Conservation (phyloP, 768 basidiomycete genomes). For the Pulveroboletus sp. region DNA sequence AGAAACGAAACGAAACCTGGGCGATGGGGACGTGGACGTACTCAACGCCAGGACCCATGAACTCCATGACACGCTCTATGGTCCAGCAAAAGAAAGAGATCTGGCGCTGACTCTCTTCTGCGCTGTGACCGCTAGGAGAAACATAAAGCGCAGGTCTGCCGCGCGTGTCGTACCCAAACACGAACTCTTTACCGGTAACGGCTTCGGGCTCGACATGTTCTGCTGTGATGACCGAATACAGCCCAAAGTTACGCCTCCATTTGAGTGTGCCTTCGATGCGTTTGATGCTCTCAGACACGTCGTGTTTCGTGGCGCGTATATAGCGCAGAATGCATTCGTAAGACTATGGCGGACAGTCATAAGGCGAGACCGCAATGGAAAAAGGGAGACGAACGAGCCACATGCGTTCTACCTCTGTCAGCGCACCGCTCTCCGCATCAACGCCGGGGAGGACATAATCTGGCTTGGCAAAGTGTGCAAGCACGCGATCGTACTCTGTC, state of each 20-base stretch:
- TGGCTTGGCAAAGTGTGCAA: slow-evolving; percentile 49
- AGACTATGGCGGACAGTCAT: slow-evolving; percentile 29
- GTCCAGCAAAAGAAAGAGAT: slow-evolving; percentile 72
- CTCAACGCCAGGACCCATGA: slow-evolving; percentile 83
- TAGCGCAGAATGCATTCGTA: slow-evolving; percentile 75
- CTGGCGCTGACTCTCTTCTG: slow-evolving; percentile 60
- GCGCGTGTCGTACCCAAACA: slow-evolving; percentile 68
- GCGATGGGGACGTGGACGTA: slow-evolving; percentile 30
- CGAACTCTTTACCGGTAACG: slow-evolving; percentile 75
- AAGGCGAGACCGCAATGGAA: neutral
- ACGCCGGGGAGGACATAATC: slow-evolving; percentile 49
- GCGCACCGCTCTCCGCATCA: slow-evolving; percentile 36
- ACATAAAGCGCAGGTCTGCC: slow-evolving; percentile 70
- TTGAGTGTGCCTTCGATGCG: slow-evolving; percentile 67
- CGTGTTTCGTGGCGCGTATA: slow-evolving; percentile 77
- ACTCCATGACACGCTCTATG: slow-evolving; percentile 69
- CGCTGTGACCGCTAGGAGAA: slow-evolving; percentile 70
- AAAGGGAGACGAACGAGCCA: slow-evolving; percentile 53
- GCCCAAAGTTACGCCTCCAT: slow-evolving; percentile 77
- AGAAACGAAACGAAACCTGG: neutral
- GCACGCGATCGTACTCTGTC: slow-evolving; percentile 47
- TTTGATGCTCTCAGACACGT: slow-evolving; percentile 48
- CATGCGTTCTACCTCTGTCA: slow-evolving; percentile 67
- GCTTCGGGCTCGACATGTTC: slow-evolving; percentile 72
- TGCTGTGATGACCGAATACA: slow-evolving; percentile 58